phyloP scores from a whole-genome alignment of 176 grass and related monocot genomes.

The Tillandsia fasciculata region DNA sequence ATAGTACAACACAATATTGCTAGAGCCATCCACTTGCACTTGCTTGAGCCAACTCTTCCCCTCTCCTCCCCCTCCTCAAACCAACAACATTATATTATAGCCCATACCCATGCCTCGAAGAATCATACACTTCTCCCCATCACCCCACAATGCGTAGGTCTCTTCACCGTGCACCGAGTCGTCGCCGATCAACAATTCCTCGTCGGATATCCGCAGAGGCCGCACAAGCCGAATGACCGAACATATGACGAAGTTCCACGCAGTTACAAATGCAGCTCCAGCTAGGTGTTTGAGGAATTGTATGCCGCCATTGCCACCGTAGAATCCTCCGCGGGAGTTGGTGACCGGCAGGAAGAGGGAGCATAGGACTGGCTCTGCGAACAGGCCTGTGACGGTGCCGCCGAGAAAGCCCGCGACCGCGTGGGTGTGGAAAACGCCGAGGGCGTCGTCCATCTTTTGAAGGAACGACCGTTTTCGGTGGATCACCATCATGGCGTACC shows the following conservation, averaged over 20 bases:
- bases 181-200: slow-evolving; percentile 61
- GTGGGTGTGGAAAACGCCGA: slow-evolving; percentile 72
- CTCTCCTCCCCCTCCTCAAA: no score
- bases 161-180: slow-evolving; percentile 92
- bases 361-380: slow-evolving; percentile 39
- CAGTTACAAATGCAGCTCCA: slow-evolving; percentile 48
- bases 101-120: slow-evolving; percentile 28
- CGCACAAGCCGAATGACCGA: slow-evolving; percentile 37
- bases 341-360: slow-evolving; percentile 31
- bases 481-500: slow-evolving; percentile 79
- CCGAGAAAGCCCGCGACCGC: slow-evolving; percentile 48
- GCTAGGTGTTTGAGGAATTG: slow-evolving; percentile 50
- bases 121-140: slow-evolving; percentile 76
- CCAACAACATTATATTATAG: no score
- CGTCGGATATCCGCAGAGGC: slow-evolving; percentile 45
- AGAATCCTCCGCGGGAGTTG: slow-evolving; percentile 45
- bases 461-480: slow-evolving; percentile 45
- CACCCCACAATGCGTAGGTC: slow-evolving; percentile 90
- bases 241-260: slow-evolving; percentile 59
- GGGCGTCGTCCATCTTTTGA: slow-evolving; percentile 50
- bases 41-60: no score
- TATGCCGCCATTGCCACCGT: slow-evolving; percentile 33
- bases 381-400: slow-evolving; percentile 27
- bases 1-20: no score
- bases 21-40: no score